These are phyloP conservation scores for Carex cristatella DNA, from an alignment of 176 grass and related monocot species.

Conservation along the genomic window DNA sequence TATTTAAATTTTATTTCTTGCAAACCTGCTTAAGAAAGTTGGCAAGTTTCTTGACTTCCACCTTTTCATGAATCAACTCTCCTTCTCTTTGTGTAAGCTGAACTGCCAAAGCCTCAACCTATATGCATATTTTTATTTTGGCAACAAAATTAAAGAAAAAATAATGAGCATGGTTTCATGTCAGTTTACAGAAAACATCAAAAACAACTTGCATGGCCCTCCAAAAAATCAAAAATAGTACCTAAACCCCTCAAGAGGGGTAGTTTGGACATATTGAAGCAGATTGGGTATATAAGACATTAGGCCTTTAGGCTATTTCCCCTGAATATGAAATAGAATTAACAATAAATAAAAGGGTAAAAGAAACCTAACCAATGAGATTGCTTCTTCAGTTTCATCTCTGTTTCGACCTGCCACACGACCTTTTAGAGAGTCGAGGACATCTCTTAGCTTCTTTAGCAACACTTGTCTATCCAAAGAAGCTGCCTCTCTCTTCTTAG, in stretches of 20 bases:
- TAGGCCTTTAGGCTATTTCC: neutral
- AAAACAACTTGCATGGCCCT: neutral
- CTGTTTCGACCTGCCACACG: slow-evolving; percentile 93
- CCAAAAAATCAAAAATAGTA: neutral
- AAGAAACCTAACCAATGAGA: slow-evolving; percentile 67
- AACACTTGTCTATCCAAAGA: slow-evolving; percentile 91
- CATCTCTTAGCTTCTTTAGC: slow-evolving; percentile 94
- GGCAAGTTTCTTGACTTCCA: slow-evolving; percentile 87
- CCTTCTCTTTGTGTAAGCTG: slow-evolving; percentile 97
- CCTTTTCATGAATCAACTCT: slow-evolving; percentile 91
- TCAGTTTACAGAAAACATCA: neutral
- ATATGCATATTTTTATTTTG: slow-evolving; percentile 17
- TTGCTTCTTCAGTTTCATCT: slow-evolving; percentile 95
- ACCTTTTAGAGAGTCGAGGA: slow-evolving; percentile 73
- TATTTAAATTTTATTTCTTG: slow-evolving; percentile 20
- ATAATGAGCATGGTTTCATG: neutral
- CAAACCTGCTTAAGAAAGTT: slow-evolving; percentile 82
- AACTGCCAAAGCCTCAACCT: slow-evolving; percentile 92
- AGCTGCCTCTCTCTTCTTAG: slow-evolving; percentile 79
- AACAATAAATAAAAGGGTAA: neutral
- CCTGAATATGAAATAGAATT: neutral
- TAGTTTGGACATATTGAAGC: neutral
- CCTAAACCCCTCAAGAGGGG: neutral
- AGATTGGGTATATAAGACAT: neutral
- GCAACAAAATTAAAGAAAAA: neutral